phyloP scores from a whole-genome alignment of 2,329 filamentous ascomycete species.

The Fusarium transvaalense region DNA sequence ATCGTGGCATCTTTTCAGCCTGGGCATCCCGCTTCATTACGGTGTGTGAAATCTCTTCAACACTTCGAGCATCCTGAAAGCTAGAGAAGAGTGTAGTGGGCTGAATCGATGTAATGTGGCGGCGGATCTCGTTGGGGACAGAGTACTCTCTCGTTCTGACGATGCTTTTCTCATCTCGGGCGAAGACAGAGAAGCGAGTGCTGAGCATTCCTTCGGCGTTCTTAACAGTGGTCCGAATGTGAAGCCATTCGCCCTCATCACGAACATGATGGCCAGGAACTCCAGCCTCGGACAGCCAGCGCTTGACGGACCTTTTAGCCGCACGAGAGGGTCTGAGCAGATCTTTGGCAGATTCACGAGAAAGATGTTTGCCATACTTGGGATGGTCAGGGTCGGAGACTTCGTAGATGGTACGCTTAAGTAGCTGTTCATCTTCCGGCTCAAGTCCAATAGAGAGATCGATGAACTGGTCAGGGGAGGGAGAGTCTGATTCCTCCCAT shows the following conservation, averaged over 20 bases:
- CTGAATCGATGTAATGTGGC: slow-evolving; percentile 60
- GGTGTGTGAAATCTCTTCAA: background rate
- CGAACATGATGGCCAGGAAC: slow-evolving; percentile 54
- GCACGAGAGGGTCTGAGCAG: slow-evolving; percentile 60
- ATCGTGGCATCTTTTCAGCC: background rate
- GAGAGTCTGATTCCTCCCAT: slow-evolving; percentile 42
- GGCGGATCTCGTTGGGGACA: slow-evolving; percentile 52
- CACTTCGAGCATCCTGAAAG: background rate
- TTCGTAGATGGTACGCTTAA: slow-evolving; percentile 61
- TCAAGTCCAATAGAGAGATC: slow-evolving; percentile 51
- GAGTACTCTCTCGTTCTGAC: slow-evolving; percentile 56
- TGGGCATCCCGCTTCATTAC: background rate
- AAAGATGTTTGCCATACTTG: slow-evolving; percentile 63
- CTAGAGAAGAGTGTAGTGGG: slow-evolving; percentile 58
- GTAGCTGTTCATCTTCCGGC: slow-evolving; percentile 37
- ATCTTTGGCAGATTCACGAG: slow-evolving; percentile 61
- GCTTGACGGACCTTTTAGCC: slow-evolving; percentile 56
- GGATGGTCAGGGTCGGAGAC: slow-evolving; percentile 62
- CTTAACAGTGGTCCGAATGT: slow-evolving; percentile 56
- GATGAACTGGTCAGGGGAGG: slow-evolving; percentile 37
- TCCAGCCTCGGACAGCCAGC: slow-evolving; percentile 60
- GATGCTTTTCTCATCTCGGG: slow-evolving; percentile 56
- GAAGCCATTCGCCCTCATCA: slow-evolving; percentile 56
- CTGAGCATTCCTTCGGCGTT: slow-evolving; percentile 60
- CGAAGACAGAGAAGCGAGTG: slow-evolving; percentile 59